Evolutionary conservation across 306 rosid genomes (phyloP), one percentile per base, ranked within the genome.

Genomic region (Acacia melanoxylon): DNA sequence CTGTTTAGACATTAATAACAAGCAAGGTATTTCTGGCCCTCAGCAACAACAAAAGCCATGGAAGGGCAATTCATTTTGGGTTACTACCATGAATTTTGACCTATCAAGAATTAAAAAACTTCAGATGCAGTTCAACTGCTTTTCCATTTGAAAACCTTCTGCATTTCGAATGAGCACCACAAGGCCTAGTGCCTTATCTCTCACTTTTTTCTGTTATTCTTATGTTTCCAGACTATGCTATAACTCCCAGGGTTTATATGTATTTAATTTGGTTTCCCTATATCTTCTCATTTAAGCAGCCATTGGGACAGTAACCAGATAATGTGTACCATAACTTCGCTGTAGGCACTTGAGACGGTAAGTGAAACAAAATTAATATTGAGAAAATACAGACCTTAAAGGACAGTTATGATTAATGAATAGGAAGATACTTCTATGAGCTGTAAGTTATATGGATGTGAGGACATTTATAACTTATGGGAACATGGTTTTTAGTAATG

Each of bases 41-140:
- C 31, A 59, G 15, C 8, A 14, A 29, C 58, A 19, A 15, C 46
- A 45, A 20, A 44, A 76, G 11, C 33, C 54, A 62, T 69, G 17
- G 11, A 63, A 44, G 33, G 22, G 17, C 15, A 58, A 52, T 46
- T 41, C 5, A 58, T 16, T 22, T 20, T 15, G 20, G 22, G 74
- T 65, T 74, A 13, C 13, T 74, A 56, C 52, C 29, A 79, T 51
- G 78, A 58, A 58, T n/a, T 58, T 58, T 58, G 65, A 22, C 15
- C 13, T 3, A 48, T 20, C 27, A 13, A 54, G 9, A 27, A 62
- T 8, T 35, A 41, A 48, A 25, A 54, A 27, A 42, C 45, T 27
- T 19, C 44, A 45, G 44, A 67, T 14, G 14, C 61, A 35, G 13
- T 6, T 72, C 76, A 44, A 29, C 10, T 42, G 29, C 77, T 48